These are phyloP conservation scores for Lagenidium sp. DNA, from an alignment of 352 stramenopile genomes.

Conservation along the genomic window DNA sequence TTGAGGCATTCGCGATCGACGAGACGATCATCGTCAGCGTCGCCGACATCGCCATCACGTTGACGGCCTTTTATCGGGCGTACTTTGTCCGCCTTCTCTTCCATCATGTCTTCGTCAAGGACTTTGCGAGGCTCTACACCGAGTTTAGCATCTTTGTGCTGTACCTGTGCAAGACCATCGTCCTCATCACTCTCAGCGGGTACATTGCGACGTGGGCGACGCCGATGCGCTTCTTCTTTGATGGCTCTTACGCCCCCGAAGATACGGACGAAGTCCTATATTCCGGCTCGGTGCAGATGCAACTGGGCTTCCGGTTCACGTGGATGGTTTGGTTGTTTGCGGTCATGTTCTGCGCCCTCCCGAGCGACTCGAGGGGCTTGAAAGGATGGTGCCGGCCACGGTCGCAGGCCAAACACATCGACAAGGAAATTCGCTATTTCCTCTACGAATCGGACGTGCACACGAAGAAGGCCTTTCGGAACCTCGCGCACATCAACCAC, in stretches of 20 bases:
- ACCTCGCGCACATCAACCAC: constrained; percentile 16
- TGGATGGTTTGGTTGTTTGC: constrained; percentile 19
- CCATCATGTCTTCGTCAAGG: constrained; percentile 22
- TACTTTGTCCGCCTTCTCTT: constrained; percentile 19
- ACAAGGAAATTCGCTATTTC: constrained; percentile 26
- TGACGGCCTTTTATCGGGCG: constrained; percentile 14
- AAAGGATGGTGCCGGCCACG: constrained; percentile 12
- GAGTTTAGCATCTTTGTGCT: constrained; percentile 36
- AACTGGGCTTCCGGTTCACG: constrained; percentile 21
- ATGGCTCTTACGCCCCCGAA: not conserved
- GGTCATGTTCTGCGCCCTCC: constrained; percentile 24
- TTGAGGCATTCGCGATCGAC: constrained; percentile 5
- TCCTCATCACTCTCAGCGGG: constrained; percentile 18
- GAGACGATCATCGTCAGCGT: constrained; percentile 16
- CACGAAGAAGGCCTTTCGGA: constrained; percentile 18
- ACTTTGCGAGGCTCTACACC: constrained; percentile 29
- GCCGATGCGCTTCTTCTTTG: constrained; percentile 19
- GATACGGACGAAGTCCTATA: constrained; percentile 7
- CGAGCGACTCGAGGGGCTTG: constrained; percentile 11
- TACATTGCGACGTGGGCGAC: constrained; percentile 22
- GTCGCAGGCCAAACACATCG: constrained; percentile 1
- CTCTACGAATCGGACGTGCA: constrained; percentile 25
- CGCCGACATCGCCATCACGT: constrained; percentile 15
- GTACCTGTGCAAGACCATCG: constrained; percentile 22
- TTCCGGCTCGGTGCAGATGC: constrained; percentile 16